Base-by-base conservation (phyloP, 352 stramenopile species). In the Phytophthora macrochlamydospora region DNA sequence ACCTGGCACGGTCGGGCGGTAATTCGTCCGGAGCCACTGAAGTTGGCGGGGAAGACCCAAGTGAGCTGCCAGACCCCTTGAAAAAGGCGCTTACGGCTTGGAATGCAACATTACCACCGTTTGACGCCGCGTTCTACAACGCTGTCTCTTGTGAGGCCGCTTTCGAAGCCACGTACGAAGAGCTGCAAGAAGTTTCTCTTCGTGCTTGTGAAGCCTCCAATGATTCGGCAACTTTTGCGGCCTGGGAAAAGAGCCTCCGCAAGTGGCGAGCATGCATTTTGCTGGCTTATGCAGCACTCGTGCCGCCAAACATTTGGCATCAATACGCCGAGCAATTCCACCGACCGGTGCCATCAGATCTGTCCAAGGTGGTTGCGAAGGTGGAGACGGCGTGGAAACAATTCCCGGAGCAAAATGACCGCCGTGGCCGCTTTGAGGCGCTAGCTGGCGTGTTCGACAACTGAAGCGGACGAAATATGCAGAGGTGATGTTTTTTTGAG, bases 71-170 rank as follows among this genome's bases (percentile, higher is more conserved):
- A 7, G 58, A 78, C 6, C 58, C 75, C 12, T 73, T 90, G 18
- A 75, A 77, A 24, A 65, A 66, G 28, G 63, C 73, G 7, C 62
- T 94, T 7, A 57, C 32, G 1, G 44, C 59, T n/a, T 94, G 87
- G 87, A 94, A 94, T 57, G 62, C 71, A 8, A 91, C 81, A 35
- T 64, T 94, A 6, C 87, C 87, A 14, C 85, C 87, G 40, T 92
- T 92, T 68, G 85, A 94, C 56, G 77, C 77, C 53, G 62, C 74
- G 3, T 93, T 94, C 46, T 94, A 94, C 74, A 79, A 85, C 44
- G 83, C 83, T 3, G 55, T 94, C 38, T 94, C 79, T 45, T 94
- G 87, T 59, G 87, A 94, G 52, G 73, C 83, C 31, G 71, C 81
- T 3, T 92, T 94, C 61, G 68, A 81, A 52, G 52, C 59, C 5